phyloP scores from a whole-genome alignment of 768 basidiomycete genomes.

The Chlorophyllum brunneum region DNA sequence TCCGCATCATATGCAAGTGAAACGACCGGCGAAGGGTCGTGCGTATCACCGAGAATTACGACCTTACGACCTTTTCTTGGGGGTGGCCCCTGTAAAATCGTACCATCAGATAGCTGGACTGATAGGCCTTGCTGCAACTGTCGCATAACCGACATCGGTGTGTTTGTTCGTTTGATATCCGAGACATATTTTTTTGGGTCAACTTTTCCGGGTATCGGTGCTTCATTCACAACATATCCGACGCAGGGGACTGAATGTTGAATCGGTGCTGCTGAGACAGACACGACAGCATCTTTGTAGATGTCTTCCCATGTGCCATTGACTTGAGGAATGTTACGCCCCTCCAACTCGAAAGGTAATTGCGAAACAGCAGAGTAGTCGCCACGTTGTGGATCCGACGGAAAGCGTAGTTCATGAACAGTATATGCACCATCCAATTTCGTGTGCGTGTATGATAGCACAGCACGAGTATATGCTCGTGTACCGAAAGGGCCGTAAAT shows the following conservation, averaged over 20 bases:
- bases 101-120: constrained; percentile 68
- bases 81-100: constrained; percentile 61
- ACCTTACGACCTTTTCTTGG: constrained; percentile 70
- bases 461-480: constrained; percentile 71
- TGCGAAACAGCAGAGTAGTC: constrained; percentile 44
- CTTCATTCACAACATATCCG: constrained; percentile 72
- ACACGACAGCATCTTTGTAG: constrained; percentile 49
- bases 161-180: constrained; percentile 64
- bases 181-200: constrained; percentile 64
- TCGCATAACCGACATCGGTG: constrained; percentile 64
- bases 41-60: constrained; percentile 82
- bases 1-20: constrained; percentile 62
- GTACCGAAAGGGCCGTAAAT: constrained; percentile 87
- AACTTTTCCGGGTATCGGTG: constrained; percentile 73
- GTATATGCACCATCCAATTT: constrained; percentile 63
- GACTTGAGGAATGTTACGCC: constrained; percentile 58
- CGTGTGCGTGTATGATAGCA: constrained; percentile 66
- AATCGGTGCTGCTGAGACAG: constrained; percentile 76
- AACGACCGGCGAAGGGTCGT: constrained; percentile 67
- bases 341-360: constrained; percentile 52
- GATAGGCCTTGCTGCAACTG: constrained; percentile 62
- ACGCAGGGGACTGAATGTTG: constrained; percentile 77
- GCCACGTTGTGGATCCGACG: constrained; percentile 51
- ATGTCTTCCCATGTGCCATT: constrained; percentile 67
- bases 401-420: constrained; percentile 77